phyloP scores from a whole-genome alignment of 306 rosid genomes.

The peach (Prunus persica) region Prunus_persica_NCBIv2 NC_034009.1:12092001-12092500 shows the following conservation, averaged over 20 bases:
- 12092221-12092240: slow-evolving; percentile 8
- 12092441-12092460: neutral
- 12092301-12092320: neutral
- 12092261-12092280: neutral
- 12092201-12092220: slow-evolving; percentile 13
- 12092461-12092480: slow-evolving; percentile 13
- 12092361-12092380: neutral
- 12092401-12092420: neutral
- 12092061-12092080: neutral
- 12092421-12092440: neutral
- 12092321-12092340: neutral
- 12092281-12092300: neutral
- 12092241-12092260: neutral
- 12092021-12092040: neutral
- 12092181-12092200: neutral
- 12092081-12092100: neutral
- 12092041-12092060: neutral
- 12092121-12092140: slow-evolving; percentile 9
- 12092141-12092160: slow-evolving; percentile 1
- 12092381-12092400: neutral
- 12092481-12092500: slow-evolving; percentile 4
- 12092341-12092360: neutral
- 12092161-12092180: slow-evolving; percentile 16
- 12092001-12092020: neutral
- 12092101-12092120: neutral